Evolutionary conservation across 1,139 yeast species (phyloP).

Genomic region (Blastobotrys aristatus): DNA sequence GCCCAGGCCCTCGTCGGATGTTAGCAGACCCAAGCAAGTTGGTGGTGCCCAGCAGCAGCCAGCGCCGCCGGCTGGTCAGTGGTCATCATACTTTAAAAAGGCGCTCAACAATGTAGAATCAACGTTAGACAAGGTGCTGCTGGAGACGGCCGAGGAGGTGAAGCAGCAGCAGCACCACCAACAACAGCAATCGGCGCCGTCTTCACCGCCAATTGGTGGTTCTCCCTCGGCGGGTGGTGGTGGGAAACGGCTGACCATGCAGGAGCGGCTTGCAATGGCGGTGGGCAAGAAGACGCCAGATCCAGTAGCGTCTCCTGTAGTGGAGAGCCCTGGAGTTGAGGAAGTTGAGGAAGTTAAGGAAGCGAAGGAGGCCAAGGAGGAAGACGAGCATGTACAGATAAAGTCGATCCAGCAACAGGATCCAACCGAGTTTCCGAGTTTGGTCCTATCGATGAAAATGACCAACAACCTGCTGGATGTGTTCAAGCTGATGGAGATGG

Average conservation of each 20-base stretch:
- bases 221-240: not conserved
- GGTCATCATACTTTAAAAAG: conserved; percentile 34
- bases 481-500: conserved; percentile 12
- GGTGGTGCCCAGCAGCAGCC: too few relatives aligned
- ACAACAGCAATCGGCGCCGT: not conserved
- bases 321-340: not conserved
- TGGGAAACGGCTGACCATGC: conserved; percentile 46
- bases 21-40: too few relatives aligned
- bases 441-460: conserved; percentile 13
- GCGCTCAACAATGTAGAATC: conserved; percentile 40
- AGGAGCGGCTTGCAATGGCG: conserved; percentile 78
- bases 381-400: not conserved
- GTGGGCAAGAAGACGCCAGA: conserved; percentile 35
- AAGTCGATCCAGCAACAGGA: not conserved
- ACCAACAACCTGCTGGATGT: conserved; percentile 16
- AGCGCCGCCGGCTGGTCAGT: conserved; percentile 19
- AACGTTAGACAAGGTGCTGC: conserved; percentile 35
- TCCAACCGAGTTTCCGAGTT: conserved; percentile 15
- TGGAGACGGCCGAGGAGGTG: conserved; percentile 23
- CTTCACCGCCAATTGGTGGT: conserved; percentile 6
- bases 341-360: not conserved
- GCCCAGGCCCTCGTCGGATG: too few relatives aligned
- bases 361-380: not conserved
- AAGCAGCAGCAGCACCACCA: not conserved
- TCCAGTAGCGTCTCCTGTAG: not conserved